Base-by-base conservation (phyloP, 805 yeast species). In the Zygoascus bituminiphila region DNA sequence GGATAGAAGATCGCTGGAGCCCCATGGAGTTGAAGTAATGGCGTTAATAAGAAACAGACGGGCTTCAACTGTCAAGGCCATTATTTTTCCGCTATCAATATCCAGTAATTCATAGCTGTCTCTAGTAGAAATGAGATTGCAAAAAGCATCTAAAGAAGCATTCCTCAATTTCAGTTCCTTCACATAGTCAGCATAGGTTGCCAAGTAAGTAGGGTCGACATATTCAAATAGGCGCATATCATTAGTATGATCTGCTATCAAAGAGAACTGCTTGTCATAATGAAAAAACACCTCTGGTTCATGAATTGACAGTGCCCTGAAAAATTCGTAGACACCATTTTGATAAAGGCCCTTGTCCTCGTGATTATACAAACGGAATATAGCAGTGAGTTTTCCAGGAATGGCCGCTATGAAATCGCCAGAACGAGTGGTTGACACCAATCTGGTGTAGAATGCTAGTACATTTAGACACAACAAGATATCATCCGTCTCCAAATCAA, bases 371-470 rank as follows among this genome's bases (percentile, higher is more conserved):
- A 41, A 10, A 51, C 49, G 22, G 58, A 46, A 23, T 31, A 65
- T 61, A 2, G 48, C 52, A 5, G 23, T 37, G 14, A 57, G 15
- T 21, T 47, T 51, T 5, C 25, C 42, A 3, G 42, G 54, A 57
- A 24, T 56, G 48, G 21, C 57, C 39, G 29, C 57, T 60, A 45
- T 37, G 17, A 53, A 38, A n/a, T 37, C 29, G 23, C 36, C 31
- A 5, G 47, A 46, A 26, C 45, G 49, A 6, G 55, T 41, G 19
- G 43, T 24, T 17, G 52, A 47, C 26, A 67, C 40, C n/a, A 67
- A 29, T 21, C 58, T 58, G 25, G 54, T 54, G 52, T 68, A 70
- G 44, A 62, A 62, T 4, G 60, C 59, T 4, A 70, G 50, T 15
- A 57, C 49, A 43, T 61, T 61, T 2, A 65, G 49, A 36, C 56